A percentile compares a stretch with the other conserved stretches of the same genome.
Evolutionary conservation across 2,329 filamentous ascomycete genomes (phyloP).

Genomic region (Paracamarosporium sp.): DNA sequence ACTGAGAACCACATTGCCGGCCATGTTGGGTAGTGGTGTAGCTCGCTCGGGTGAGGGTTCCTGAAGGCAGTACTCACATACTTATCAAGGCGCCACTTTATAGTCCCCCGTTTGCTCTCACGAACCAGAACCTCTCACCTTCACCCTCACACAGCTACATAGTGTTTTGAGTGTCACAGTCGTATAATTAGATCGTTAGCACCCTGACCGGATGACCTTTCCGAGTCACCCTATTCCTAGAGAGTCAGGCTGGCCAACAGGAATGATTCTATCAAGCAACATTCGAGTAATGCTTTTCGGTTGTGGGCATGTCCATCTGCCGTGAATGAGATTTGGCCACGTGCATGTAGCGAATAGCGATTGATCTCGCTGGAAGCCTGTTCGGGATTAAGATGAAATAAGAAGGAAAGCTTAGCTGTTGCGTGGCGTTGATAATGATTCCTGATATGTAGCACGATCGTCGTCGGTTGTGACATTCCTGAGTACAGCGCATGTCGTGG

Average conservation of each 20-base stretch:
- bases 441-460: not conserved
- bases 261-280: not conserved
- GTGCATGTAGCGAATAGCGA: not conserved
- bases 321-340: not conserved
- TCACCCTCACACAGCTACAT: not conserved
- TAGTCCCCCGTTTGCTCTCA: not conserved
- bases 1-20: constrained; percentile 23
- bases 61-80: not conserved
- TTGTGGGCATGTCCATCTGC: not conserved
- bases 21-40: constrained; percentile 21
- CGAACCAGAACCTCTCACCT: not conserved
- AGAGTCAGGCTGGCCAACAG: not conserved
- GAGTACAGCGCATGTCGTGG: not conserved
- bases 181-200: not conserved
- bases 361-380: not conserved
- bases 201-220: not conserved
- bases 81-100: not conserved
- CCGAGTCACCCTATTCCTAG: not conserved
- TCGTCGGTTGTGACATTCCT: not conserved
- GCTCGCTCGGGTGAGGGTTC: not conserved
- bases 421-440: not conserved
- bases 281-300: not conserved
- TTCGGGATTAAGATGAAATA: not conserved
- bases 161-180: not conserved
- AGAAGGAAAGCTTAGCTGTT: not conserved